Percentiles rank a stretch among this genome's conserved stretches.
These are phyloP conservation scores for Maudiozyma pseudohumilis DNA, from an alignment of 805 yeast species.

Conservation along the genomic window DNA sequence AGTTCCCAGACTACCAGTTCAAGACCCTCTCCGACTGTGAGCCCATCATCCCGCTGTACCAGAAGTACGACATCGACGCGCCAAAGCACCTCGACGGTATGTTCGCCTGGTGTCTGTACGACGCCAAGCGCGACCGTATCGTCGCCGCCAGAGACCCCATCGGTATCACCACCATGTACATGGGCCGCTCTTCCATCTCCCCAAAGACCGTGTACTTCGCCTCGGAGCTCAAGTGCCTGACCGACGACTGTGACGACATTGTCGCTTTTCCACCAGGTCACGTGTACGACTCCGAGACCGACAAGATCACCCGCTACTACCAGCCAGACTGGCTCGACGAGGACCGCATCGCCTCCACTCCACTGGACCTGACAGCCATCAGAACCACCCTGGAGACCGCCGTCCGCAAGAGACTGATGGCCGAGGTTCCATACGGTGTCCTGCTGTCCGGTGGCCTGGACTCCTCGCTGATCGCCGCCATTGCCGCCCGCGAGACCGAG, in stretches of 20 bases:
- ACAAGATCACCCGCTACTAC: constrained; percentile 77
- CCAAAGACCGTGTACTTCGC: constrained; percentile 85
- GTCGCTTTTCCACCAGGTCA: constrained; percentile 98
- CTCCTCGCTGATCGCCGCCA: constrained; percentile 90
- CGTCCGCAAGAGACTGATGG: constrained; percentile 98
- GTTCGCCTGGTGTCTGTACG: constrained; percentile 93
- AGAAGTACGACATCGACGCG: constrained; percentile 80
- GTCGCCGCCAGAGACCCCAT: constrained; percentile 98
- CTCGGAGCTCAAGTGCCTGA: constrained; percentile 86
- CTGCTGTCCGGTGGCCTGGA: constrained; percentile 95
- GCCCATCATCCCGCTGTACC: constrained; percentile 86
- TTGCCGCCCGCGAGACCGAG: constrained; percentile 92
- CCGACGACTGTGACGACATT: constrained; percentile 90
- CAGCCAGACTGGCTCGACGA: constrained; percentile 94
- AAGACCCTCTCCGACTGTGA: constrained; percentile 93
- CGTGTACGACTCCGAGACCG: constrained; percentile 86
- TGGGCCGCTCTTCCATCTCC: constrained; percentile 64
- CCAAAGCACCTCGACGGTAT: constrained; percentile 94
- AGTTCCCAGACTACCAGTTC: constrained; percentile 63
- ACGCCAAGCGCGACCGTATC: constrained; percentile 72
- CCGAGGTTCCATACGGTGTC: constrained; percentile 99
- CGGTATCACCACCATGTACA: constrained; percentile 91
- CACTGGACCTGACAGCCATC: constrained; percentile 60
- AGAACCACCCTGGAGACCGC: constrained; percentile 84
- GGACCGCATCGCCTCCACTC: constrained; percentile 58